Percentiles rank a stretch among this genome's conserved stretches.
phyloP scores from a whole-genome alignment of 2,329 filamentous ascomycete species.

The Neofusicoccum cordaticola region DNA sequence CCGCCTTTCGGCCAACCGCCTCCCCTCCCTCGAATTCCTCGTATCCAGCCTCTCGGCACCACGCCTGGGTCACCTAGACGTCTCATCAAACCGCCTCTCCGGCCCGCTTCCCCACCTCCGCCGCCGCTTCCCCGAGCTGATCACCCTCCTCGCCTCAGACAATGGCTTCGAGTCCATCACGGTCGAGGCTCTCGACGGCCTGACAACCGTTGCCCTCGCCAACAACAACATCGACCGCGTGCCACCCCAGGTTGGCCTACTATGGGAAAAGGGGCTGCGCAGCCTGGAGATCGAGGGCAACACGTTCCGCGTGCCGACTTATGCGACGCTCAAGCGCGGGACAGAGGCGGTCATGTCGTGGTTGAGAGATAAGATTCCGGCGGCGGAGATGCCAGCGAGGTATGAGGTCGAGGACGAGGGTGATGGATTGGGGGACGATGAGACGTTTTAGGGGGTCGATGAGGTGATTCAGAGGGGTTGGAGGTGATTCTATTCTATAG shows the following conservation, averaged over 20 bases:
- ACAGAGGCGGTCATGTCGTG: slow-evolving; percentile 81
- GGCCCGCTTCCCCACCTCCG: slow-evolving; percentile 64
- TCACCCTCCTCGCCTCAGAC: slow-evolving; percentile 70
- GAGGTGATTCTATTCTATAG: too few species aligned
- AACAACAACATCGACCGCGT: slow-evolving; percentile 85
- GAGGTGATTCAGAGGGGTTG: neutral
- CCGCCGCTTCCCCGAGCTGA: slow-evolving; percentile 66
- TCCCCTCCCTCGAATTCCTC: slow-evolving; percentile 68
- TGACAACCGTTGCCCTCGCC: slow-evolving; percentile 73
- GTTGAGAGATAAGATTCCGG: slow-evolving; percentile 69
- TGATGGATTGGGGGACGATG: neutral
- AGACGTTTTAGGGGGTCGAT: neutral
- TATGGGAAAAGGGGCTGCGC: slow-evolving; percentile 61
- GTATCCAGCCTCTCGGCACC: slow-evolving; percentile 69
- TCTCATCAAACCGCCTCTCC: slow-evolving; percentile 77
- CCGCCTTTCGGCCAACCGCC: slow-evolving; percentile 70
- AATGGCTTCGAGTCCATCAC: slow-evolving; percentile 75
- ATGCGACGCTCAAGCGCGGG: slow-evolving; percentile 78
- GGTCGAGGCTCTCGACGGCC: slow-evolving; percentile 68
- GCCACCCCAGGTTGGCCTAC: slow-evolving; percentile 74
- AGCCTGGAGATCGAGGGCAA: slow-evolving; percentile 79
- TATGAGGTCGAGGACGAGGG: neutral
- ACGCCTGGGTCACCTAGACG: slow-evolving; percentile 70
- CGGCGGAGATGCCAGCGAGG: slow-evolving; percentile 17
- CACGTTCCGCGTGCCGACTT: slow-evolving; percentile 80